Evolutionary conservation across 192 early-diverging fungal species (phyloP).

Genomic region (Neocallimastix lanati): DNA sequence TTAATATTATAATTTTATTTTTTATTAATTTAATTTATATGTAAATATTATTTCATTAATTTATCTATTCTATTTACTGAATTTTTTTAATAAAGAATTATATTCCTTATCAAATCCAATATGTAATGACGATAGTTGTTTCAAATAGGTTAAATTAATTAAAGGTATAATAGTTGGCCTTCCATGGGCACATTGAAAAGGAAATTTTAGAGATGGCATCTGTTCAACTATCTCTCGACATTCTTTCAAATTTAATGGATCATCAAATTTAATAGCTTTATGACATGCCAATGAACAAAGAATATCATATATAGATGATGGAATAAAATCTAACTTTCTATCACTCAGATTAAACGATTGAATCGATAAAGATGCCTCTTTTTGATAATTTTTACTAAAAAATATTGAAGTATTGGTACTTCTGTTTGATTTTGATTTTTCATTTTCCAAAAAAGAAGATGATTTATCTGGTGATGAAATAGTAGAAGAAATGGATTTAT

Average conservation of each 20-base stretch:
- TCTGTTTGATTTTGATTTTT: no score
- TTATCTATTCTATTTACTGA: no score
- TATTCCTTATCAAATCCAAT: no score
- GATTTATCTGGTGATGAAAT: no score
- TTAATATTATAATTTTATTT: no score
- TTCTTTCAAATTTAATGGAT: neutral
- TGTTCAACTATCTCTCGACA: neutral
- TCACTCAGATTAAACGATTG: neutral
- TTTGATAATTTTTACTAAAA: no score
- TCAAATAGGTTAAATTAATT: neutral
- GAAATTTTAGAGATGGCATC: neutral
- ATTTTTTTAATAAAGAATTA: no score
- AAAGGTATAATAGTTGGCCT: neutral
- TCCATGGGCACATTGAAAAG: neutral
- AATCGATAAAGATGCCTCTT: no score
- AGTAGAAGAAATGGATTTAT: neutral
- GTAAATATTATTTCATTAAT: no score
- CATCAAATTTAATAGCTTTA: neutral
- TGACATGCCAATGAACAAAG: neutral
- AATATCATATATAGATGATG: neutral
- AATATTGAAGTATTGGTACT: no score
- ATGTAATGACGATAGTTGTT: neutral
- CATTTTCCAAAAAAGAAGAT: no score
- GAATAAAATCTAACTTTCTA: neutral
- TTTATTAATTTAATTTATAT: no score